phyloP scores from a whole-genome alignment of 2,329 filamentous ascomycete species.

The Thermothelomyces thermophilus region DNA sequence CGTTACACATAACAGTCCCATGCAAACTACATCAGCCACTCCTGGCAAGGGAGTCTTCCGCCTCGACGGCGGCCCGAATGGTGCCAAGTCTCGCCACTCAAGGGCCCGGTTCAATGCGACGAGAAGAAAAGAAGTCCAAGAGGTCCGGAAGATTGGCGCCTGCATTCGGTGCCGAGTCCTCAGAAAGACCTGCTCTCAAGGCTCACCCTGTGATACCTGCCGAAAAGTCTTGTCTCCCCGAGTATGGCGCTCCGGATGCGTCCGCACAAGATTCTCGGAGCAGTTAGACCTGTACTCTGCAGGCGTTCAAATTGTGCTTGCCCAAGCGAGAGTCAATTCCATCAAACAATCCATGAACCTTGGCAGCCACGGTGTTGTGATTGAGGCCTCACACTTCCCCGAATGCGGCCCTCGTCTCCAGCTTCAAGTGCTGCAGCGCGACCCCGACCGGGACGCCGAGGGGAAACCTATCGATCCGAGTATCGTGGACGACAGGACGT shows the following conservation, averaged over 20 bases:
- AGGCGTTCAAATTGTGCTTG: conserved; percentile 56
- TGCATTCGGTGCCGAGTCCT: conserved; percentile 61
- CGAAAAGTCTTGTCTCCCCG: conserved; percentile 56
- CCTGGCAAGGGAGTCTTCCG: conserved; percentile 44
- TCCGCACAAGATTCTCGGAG: conserved; percentile 55
- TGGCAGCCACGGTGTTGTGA: conserved; percentile 41
- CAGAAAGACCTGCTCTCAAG: conserved; percentile 60
- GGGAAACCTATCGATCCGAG: conserved; percentile 29
- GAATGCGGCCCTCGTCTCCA: conserved; percentile 37
- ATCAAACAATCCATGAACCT: conserved; percentile 46
- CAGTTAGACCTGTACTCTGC: conserved; percentile 58
- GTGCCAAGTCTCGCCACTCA: conserved; percentile 43
- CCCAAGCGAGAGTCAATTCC: conserved; percentile 52
- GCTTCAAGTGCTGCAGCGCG: conserved; percentile 39
- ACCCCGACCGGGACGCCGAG: conserved; percentile 28
- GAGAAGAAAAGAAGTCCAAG: conserved; percentile 58
- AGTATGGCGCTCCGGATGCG: conserved; percentile 59
- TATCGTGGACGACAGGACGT: conserved; percentile 14
- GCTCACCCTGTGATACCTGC: conserved; percentile 57
- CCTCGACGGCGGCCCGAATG: conserved; percentile 45
- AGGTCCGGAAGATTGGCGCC: conserved; percentile 57
- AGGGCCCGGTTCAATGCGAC: conserved; percentile 51
- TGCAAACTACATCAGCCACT: conserved; percentile 22
- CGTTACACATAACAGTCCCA: conserved; percentile 23
- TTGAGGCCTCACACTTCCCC: conserved; percentile 56